These are phyloP conservation scores for Gypsophila paniculata DNA, from an alignment of 179 eudicot species.

Conservation along the genomic window DNA sequence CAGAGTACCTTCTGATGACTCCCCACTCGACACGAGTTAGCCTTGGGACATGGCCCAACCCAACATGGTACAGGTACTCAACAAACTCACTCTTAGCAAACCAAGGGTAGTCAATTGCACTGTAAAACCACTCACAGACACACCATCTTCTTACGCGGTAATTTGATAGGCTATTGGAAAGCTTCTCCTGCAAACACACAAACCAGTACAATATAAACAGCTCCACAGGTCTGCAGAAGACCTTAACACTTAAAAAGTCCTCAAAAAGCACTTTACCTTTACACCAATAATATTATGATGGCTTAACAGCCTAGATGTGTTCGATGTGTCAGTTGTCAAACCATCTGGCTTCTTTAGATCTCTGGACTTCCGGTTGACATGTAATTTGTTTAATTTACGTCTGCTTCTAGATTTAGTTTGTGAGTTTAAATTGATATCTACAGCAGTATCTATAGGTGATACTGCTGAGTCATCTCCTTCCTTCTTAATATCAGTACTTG, in stretches of 20 bases:
- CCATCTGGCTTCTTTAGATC: slow-evolving; percentile 36
- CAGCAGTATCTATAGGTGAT: slow-evolving; percentile 48
- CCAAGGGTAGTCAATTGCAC: slow-evolving; percentile 99
- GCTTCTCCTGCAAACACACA: slow-evolving; percentile 44
- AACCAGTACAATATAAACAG: slow-evolving; percentile 20
- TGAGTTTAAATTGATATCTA: slow-evolving; percentile 35
- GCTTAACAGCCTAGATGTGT: slow-evolving; percentile 28
- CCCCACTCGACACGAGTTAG: slow-evolving; percentile 99
- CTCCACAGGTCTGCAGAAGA: slow-evolving; percentile 6
- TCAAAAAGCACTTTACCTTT: slow-evolving; percentile 40
- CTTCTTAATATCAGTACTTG: slow-evolving; percentile 59
- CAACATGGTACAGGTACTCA: slow-evolving; percentile 91
- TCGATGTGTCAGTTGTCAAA: slow-evolving; percentile 37
- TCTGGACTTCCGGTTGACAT: slow-evolving; percentile 32
- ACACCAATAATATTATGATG: slow-evolving; percentile 35
- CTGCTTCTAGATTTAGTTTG: slow-evolving; percentile 60
- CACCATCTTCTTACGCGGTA: slow-evolving; percentile 66
- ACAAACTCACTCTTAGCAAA: slow-evolving; percentile 98
- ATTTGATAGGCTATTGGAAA: slow-evolving; percentile 62
- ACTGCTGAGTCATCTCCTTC: slow-evolving; percentile 68
- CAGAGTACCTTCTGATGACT: slow-evolving; percentile 85
- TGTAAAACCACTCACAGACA: slow-evolving; percentile 92
- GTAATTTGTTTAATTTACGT: slow-evolving; percentile 60
- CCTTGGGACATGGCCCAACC: slow-evolving; percentile 96
- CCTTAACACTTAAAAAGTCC: not conserved